phyloP scores from a whole-genome alignment of 176 grass and related monocot genomes.

The sorghum (Sorghum bicolor) region Sorghum_bicolor_NCBIv3 NC_012870.2:12914501-12915000 shows the following conservation, averaged over 20 bases:
- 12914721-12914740: background rate
- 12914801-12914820: background rate
- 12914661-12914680: background rate
- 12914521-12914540: background rate
- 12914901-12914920: slow-evolving; percentile 24
- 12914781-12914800: background rate
- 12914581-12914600: background rate
- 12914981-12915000: slow-evolving; percentile 25
- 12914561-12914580: background rate
- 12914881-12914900: slow-evolving; percentile 11
- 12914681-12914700: background rate
- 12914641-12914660: background rate
- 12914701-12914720: background rate
- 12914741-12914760: background rate
- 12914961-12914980: slow-evolving; percentile 8
- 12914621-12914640: background rate
- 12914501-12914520: background rate
- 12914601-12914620: background rate
- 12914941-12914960: slow-evolving; percentile 4
- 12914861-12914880: background rate
- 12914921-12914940: slow-evolving; percentile 35
- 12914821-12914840: background rate
- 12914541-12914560: background rate
- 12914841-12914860: background rate
- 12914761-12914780: background rate